Conservation (phyloP, 306 rosid genomes). For the Pueraria montana region DNA sequence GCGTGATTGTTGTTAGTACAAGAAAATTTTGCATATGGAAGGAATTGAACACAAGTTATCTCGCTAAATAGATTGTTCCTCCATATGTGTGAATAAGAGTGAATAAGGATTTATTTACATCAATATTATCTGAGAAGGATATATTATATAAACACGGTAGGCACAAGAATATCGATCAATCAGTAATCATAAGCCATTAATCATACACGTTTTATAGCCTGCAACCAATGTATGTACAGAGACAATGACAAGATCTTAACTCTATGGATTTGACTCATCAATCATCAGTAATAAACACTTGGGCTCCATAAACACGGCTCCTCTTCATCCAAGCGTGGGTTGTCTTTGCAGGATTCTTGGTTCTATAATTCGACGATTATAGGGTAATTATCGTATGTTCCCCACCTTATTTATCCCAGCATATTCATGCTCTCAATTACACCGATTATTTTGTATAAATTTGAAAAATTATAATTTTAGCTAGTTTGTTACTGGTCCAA, state of each 20-base stretch:
- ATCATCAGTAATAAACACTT: neutral
- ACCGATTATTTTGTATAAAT: neutral
- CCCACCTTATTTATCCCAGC: neutral
- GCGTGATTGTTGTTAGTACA: no score
- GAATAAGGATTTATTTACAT: conserved; percentile 7
- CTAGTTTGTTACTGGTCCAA: neutral
- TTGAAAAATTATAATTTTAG: neutral
- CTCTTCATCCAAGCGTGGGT: neutral
- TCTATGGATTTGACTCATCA: conserved; percentile 2
- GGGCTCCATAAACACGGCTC: neutral
- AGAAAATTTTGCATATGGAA: no score
- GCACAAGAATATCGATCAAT: neutral
- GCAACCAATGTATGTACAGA: conserved; percentile 12
- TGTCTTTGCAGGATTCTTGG: neutral
- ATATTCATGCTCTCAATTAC: neutral
- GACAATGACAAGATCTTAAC: neutral
- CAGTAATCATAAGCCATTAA: neutral
- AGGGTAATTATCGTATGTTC: neutral
- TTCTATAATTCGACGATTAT: neutral
- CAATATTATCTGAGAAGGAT: neutral
- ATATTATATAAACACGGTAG: neutral
- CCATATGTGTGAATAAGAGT: no score
- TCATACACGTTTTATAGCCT: neutral
- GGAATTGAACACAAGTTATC: no score
- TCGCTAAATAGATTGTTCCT: no score